phyloP scores from a whole-genome alignment of 2,329 filamentous ascomycete species.

The Penicillium sp. region DNA sequence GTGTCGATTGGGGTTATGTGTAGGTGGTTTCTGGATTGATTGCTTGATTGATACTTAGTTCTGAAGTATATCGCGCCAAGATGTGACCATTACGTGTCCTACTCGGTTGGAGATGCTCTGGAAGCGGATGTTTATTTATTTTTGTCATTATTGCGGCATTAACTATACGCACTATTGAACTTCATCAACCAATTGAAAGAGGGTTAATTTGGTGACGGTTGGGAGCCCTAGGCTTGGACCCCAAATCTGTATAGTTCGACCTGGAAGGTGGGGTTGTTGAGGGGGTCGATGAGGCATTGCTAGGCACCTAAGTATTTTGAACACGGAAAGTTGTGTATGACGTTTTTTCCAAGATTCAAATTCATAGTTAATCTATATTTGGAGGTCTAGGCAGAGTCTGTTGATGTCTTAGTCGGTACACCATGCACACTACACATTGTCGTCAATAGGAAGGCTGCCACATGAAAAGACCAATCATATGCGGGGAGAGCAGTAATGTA shows the following conservation, averaged over 20 bases:
- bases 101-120: neutral
- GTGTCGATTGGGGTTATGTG: neutral
- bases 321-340: neutral
- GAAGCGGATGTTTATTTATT: neutral
- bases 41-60: neutral
- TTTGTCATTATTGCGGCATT: neutral
- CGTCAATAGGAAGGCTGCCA: neutral
- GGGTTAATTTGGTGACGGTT: neutral
- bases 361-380: neutral
- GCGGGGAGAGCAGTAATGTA: neutral
- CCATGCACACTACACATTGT: neutral
- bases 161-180: neutral
- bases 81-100: slow-evolving; percentile 1
- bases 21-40: neutral
- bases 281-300: neutral
- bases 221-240: neutral
- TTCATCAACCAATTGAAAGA: neutral
- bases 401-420: neutral
- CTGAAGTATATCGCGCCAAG: slow-evolving; percentile 1
- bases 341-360: neutral
- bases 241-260: neutral
- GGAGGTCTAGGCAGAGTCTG: neutral
- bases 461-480: neutral
- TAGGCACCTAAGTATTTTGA: neutral
- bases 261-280: neutral